Conservation (phyloP, 2,329 filamentous ascomycete genomes). For the Ceratocystis harringtonii region DNA sequence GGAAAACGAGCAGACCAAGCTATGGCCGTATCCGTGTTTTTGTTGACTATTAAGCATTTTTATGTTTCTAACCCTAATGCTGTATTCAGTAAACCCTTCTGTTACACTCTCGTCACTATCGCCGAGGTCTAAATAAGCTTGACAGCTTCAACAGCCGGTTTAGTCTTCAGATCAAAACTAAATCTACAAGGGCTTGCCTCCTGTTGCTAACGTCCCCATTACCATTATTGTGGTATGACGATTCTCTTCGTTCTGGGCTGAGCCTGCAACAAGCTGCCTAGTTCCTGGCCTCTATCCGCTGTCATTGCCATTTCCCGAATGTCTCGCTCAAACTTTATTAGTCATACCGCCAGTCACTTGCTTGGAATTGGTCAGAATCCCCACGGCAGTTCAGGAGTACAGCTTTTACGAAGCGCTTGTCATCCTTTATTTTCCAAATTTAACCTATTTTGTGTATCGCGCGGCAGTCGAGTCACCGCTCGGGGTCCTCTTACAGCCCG, state of each 20-base stretch:
- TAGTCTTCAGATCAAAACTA: neutral
- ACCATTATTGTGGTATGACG: too few species aligned
- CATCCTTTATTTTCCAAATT: neutral
- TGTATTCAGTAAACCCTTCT: neutral
- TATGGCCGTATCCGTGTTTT: too few species aligned
- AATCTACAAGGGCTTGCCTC: neutral
- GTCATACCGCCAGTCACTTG: too few species aligned
- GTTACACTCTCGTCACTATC: neutral
- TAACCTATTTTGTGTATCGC: neutral
- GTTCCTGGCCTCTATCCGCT: neutral
- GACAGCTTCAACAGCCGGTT: neutral
- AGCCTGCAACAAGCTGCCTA: too few species aligned
- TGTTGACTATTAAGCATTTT: neutral
- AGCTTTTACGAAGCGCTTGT: too few species aligned
- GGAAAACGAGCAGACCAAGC: too few species aligned
- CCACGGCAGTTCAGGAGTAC: too few species aligned
- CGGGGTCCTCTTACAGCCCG: neutral
- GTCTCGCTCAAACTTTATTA: neutral
- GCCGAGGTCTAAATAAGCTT: slow-evolving; percentile 8
- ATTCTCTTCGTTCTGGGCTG: too few species aligned
- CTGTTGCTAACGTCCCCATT: neutral
- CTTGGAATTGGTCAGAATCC: too few species aligned
- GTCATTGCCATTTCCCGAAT: neutral
- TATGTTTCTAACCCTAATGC: neutral
- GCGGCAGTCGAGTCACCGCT: neutral